Evolutionary conservation across 2,329 filamentous ascomycete species (phyloP).

Genomic region (Fusarium mexicanum): DNA sequence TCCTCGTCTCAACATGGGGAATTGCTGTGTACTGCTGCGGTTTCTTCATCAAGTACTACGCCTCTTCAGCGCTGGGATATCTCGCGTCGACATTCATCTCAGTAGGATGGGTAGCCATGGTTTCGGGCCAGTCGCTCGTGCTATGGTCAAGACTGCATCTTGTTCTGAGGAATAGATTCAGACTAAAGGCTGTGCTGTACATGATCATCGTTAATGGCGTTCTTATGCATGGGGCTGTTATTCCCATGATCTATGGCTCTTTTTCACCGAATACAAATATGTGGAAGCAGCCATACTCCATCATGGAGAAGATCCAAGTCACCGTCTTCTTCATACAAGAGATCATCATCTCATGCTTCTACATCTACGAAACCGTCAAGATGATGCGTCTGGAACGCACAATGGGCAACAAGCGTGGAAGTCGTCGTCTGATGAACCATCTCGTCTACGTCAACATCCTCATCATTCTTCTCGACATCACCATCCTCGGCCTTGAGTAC

Average conservation of each 20-base stretch:
- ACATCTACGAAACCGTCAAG: constrained; percentile 62
- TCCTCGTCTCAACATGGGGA: constrained; percentile 48
- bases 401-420: constrained; percentile 35
- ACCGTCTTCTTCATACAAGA: constrained; percentile 66
- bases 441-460: constrained; percentile 57
- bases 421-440: constrained; percentile 48
- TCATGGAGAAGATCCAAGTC: constrained; percentile 66
- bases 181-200: constrained; percentile 59
- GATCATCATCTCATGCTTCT: constrained; percentile 61
- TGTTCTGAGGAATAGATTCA: constrained; percentile 59
- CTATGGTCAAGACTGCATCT: constrained; percentile 71
- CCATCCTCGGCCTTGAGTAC: constrained; percentile 52
- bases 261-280: constrained; percentile 46
- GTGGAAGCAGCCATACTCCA: constrained; percentile 49
- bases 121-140: constrained; percentile 69
- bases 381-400: constrained; percentile 56
- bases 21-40: constrained; percentile 54
- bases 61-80: constrained; percentile 29
- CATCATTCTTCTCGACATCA: constrained; percentile 58
- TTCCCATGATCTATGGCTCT: constrained; percentile 64
- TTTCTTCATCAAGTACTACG: constrained; percentile 55
- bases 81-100: constrained; percentile 35
- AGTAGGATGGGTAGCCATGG: constrained; percentile 56
- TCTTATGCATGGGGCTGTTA: constrained; percentile 63
- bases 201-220: constrained; percentile 68